These are phyloP conservation scores for Cucumis sativus DNA, from an alignment of 306 rosid species.

Conservation along the genomic window Cucumber_9930_V3 NC_026661.2:1647001-1647500, in stretches of 20 bases:
- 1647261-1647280: background rate
- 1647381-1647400: slow-evolving; percentile 11
- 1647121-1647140: background rate
- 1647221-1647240: slow-evolving; percentile 9
- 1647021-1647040: slow-evolving; percentile 9
- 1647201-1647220: background rate
- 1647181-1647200: background rate
- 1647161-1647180: background rate
- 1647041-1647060: background rate
- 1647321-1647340: slow-evolving; percentile 57
- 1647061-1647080: background rate
- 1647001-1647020: slow-evolving; percentile 4
- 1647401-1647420: slow-evolving; percentile 24
- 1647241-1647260: slow-evolving; percentile 8
- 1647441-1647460: slow-evolving; percentile 59
- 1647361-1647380: slow-evolving; percentile 15
- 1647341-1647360: slow-evolving; percentile 9
- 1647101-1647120: background rate
- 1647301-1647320: slow-evolving; percentile 17
- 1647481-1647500: slow-evolving; percentile 50
- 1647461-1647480: slow-evolving; percentile 38
- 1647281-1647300: slow-evolving; percentile 10
- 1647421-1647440: slow-evolving; percentile 55
- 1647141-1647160: background rate
- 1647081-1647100: background rate